Percentiles rank a stretch among this genome's conserved stretches.
These are phyloP conservation scores for Neospermospora avenae DNA, from an alignment of 2,329 filamentous ascomycete genomes.

Conservation along the genomic window DNA sequence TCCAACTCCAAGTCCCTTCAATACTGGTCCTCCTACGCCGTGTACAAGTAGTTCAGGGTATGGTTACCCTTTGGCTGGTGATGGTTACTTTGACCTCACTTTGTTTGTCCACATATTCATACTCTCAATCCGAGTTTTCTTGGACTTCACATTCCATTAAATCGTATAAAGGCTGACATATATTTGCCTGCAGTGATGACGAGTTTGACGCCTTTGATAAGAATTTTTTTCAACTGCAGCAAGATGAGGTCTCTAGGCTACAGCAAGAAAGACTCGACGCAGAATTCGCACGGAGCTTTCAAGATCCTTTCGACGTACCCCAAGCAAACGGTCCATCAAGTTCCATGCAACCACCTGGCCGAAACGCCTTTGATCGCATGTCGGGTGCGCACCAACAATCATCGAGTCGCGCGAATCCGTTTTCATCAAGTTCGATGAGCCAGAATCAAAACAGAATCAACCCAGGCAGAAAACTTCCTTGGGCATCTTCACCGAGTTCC, in stretches of 20 bases:
- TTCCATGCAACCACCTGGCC: conserved; percentile 9
- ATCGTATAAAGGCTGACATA: background rate
- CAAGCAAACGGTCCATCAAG: background rate
- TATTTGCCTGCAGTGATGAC: conserved; percentile 27
- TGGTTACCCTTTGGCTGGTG: conserved; percentile 23
- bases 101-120: conserved; percentile 24
- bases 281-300: conserved; percentile 33
- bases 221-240: conserved; percentile 19
- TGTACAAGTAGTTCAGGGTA: conserved; percentile 31
- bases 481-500: background rate
- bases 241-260: conserved; percentile 40
- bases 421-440: background rate
- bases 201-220: conserved; percentile 23
- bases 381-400: conserved; percentile 21
- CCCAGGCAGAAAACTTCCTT: conserved; percentile 14
- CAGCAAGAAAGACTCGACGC: conserved; percentile 37
- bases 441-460: background rate
- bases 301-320: conserved; percentile 14
- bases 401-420: conserved; percentile 8
- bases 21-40: conserved; percentile 24
- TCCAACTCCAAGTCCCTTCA: conserved; percentile 30
- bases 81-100: conserved; percentile 27
- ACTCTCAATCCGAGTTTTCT: background rate
- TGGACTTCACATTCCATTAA: background rate
- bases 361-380: conserved; percentile 31